Evolutionary conservation across 2,329 filamentous ascomycete genomes (phyloP).

Genomic region (Tricladium varicosporioides): DNA sequence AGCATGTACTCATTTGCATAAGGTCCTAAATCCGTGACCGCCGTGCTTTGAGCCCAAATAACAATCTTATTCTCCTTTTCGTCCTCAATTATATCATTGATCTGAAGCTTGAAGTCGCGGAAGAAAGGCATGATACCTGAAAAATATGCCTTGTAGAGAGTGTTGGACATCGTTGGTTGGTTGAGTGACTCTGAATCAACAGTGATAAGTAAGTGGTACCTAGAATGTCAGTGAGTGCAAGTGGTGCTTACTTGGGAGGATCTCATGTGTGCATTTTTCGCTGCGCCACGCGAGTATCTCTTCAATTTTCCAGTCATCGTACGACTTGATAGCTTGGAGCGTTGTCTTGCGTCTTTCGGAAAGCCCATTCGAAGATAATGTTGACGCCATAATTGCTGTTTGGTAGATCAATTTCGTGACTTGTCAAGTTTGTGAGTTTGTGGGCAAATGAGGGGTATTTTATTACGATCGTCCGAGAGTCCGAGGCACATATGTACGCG

Average conservation of each 20-base stretch:
- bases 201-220: background rate
- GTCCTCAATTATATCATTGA: slow-evolving; percentile 8
- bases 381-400: too few relatives aligned
- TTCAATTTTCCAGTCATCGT: background rate
- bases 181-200: background rate
- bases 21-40: background rate
- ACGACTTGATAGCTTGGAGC: background rate
- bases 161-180: slow-evolving; percentile 4
- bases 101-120: slow-evolving; percentile 1
- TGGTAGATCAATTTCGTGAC: too few relatives aligned
- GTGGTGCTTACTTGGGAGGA: background rate
- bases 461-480: too few relatives aligned
- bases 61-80: background rate
- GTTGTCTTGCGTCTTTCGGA: background rate
- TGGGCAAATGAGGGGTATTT: too few relatives aligned
- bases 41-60: slow-evolving; percentile 1
- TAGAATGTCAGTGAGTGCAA: background rate
- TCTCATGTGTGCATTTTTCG: slow-evolving; percentile 1
- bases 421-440: too few relatives aligned
- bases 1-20: slow-evolving; percentile 9
- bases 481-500: too few relatives aligned
- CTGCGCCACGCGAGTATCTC: background rate
- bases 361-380: too few relatives aligned
- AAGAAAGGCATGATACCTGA: background rate
- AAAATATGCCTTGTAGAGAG: slow-evolving; percentile 2